Conservation (phyloP, 495 filamentous ascomycete species). For the Hyaloscypha hepaticicola region DNA sequence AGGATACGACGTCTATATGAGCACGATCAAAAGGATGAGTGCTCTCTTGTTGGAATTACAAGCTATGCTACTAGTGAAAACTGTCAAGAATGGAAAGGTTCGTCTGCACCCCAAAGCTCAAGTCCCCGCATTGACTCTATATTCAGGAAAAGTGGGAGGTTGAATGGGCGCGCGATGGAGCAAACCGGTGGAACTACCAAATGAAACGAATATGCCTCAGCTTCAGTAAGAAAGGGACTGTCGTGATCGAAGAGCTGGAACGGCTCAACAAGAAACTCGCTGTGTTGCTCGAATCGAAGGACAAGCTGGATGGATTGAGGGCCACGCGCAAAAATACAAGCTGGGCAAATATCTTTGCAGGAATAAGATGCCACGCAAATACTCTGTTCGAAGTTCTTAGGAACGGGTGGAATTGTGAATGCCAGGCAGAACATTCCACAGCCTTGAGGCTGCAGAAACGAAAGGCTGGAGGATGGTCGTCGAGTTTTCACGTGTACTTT, state of each 20-base stretch:
- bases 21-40: slow-evolving; percentile 16
- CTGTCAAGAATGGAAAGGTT: slow-evolving; percentile 24
- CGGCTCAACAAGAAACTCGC: slow-evolving; percentile 15
- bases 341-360: slow-evolving; percentile 19
- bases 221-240: slow-evolving; percentile 24
- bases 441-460: slow-evolving; percentile 14
- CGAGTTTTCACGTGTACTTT: too few species aligned
- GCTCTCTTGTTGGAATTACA: slow-evolving; percentile 16
- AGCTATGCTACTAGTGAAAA: slow-evolving; percentile 7
- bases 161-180: slow-evolving; percentile 15
- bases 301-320: slow-evolving; percentile 15
- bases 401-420: slow-evolving; percentile 25
- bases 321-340: slow-evolving; percentile 22
- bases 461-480: neutral
- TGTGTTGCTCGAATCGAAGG: slow-evolving; percentile 17
- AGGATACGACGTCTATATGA: slow-evolving; percentile 9
- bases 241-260: slow-evolving; percentile 12
- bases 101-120: too few species aligned
- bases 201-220: slow-evolving; percentile 23
- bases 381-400: slow-evolving; percentile 20
- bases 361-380: slow-evolving; percentile 15
- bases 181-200: slow-evolving; percentile 25
- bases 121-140: too few species aligned
- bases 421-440: slow-evolving; percentile 11
- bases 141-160: too few species aligned